phyloP scores from a whole-genome alignment of 1,139 yeast genomes.

The Diutina pseudorugosa region DNA sequence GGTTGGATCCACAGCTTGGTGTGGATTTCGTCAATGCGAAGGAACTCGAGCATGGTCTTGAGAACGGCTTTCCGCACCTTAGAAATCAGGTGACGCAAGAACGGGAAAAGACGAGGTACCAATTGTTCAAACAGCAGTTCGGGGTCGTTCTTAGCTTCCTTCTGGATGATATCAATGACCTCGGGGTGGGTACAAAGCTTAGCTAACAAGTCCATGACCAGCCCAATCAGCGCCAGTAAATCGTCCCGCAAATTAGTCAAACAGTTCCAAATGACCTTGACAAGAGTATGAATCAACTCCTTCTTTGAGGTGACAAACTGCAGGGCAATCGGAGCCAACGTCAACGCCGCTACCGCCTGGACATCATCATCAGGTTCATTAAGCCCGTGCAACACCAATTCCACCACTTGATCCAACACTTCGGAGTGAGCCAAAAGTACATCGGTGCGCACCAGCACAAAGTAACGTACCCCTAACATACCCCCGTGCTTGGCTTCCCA shows the following conservation, averaged over 20 bases:
- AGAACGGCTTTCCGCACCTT: conserved; percentile 86
- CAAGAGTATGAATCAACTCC: conserved; percentile 47
- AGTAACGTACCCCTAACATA: conserved; percentile 82
- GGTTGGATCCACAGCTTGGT: conserved; percentile 74
- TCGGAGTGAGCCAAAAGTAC: conserved; percentile 47
- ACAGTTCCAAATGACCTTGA: conserved; percentile 81
- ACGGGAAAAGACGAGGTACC: conserved; percentile 90
- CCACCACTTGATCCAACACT: conserved; percentile 59
- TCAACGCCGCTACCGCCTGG: conserved; percentile 93
- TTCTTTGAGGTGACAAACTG: conserved; percentile 64
- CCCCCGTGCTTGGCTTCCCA: conserved; percentile 99
- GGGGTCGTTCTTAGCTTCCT: conserved; percentile 35
- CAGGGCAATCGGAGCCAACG: conserved; percentile 77
- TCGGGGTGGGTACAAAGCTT: conserved; percentile 74
- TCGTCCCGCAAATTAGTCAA: conserved; percentile 80
- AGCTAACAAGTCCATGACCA: conserved; percentile 89
- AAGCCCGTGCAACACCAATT: conserved; percentile 81
- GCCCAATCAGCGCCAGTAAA: conserved; percentile 87
- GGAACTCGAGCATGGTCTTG: conserved; percentile 67
- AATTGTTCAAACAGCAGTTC: conserved; percentile 47
- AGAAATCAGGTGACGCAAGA: conserved; percentile 84
- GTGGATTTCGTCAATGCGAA: conserved; percentile 51
- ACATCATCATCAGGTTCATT: conserved; percentile 88
- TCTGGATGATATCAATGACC: conserved; percentile 60
- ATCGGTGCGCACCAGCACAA: conserved; percentile 83